Percentiles rank a stretch among this genome's conserved stretches.
Conservation (phyloP, 1,139 yeast species). For the Lodderomyces elongisporus region DNA sequence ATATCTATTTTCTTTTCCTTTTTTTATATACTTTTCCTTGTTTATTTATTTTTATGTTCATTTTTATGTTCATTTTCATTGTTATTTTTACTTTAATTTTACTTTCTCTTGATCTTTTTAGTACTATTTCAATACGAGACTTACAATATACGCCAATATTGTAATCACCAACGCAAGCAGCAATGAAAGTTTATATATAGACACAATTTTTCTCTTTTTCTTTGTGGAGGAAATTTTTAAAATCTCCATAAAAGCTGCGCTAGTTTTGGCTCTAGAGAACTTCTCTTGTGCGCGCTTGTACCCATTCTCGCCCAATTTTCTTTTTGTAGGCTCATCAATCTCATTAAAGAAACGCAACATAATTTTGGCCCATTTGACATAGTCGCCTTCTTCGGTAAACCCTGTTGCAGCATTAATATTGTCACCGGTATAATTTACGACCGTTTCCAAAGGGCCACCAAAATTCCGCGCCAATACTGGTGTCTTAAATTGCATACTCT, state of each 20-base stretch:
- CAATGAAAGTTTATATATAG: slow-evolving; percentile 1
- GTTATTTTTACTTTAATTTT: not conserved
- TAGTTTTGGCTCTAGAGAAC: slow-evolving; percentile 64
- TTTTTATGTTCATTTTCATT: too few relatives aligned
- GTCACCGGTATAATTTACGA: slow-evolving; percentile 41
- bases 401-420: slow-evolving; percentile 60
- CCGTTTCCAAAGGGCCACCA: slow-evolving; percentile 92
- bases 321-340: slow-evolving; percentile 24
- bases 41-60: not conserved
- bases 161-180: slow-evolving; percentile 4
- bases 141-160: too few relatives aligned
- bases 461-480: slow-evolving; percentile 83
- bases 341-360: slow-evolving; percentile 39
- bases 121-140: too few relatives aligned
- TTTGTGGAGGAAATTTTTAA: slow-evolving; percentile 9
- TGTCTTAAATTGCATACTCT: slow-evolving; percentile 79
- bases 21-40: not conserved
- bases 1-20: not conserved
- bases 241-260: slow-evolving; percentile 39
- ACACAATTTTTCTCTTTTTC: not conserved
- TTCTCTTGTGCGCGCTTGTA: slow-evolving; percentile 41
- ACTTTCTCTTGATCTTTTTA: too few relatives aligned
- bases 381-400: slow-evolving; percentile 56
- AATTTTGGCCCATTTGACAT: slow-evolving; percentile 59
- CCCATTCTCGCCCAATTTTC: slow-evolving; percentile 46